Conservation (phyloP, 2,329 filamentous ascomycete species). For the Pestalotiopsis sp. region DNA sequence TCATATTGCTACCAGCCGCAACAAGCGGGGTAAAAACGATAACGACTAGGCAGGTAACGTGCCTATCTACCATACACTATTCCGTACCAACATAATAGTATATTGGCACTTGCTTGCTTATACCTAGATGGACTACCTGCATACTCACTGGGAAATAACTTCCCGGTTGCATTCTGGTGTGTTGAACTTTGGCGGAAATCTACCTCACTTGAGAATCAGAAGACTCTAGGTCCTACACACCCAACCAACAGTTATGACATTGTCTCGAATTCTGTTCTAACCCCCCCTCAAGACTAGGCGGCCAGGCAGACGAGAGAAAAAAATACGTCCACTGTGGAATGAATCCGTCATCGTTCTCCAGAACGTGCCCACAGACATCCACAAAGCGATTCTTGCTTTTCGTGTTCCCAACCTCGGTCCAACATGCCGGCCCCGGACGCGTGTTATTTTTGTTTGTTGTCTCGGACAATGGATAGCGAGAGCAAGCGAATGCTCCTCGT, state of each 20-base stretch:
- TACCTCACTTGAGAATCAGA: not conserved
- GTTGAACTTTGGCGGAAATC: not conserved
- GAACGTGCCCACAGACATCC: not conserved
- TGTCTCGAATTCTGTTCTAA: not conserved
- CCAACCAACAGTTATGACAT: not conserved
- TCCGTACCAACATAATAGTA: not conserved
- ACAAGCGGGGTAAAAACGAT: not conserved
- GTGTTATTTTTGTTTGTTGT: not conserved
- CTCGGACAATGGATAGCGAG: not conserved
- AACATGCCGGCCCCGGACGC: not conserved
- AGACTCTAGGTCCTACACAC: not conserved
- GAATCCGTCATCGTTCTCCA: not conserved
- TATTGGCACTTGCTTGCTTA: not conserved
- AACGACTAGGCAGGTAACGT: not conserved
- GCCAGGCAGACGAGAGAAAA: not conserved
- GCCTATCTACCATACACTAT: not conserved
- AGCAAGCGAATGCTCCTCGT: not conserved
- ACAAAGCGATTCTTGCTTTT: conserved; percentile 2
- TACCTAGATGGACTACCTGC: not conserved
- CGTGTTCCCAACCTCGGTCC: not conserved
- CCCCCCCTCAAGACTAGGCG: not conserved
- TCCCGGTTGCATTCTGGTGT: not conserved
- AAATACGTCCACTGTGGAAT: not conserved
- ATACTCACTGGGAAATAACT: not conserved
- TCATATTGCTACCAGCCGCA: not conserved